Percentiles rank a stretch among this genome's conserved stretches.
Conservation (phyloP, 169 alveolate genomes). For the Plasmodium gallinaceum region DNA sequence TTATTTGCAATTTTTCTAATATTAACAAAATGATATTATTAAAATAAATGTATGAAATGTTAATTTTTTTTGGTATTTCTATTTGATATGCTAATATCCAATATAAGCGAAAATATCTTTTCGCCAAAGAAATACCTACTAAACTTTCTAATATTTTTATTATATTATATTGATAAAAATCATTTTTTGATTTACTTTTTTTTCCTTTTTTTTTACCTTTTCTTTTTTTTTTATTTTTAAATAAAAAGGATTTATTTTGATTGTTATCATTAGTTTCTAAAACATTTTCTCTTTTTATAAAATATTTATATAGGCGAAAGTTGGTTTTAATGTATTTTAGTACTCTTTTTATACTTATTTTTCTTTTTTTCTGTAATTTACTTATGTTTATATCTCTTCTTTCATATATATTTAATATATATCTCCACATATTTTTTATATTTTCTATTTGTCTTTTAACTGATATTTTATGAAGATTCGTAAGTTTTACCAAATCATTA, state of each 20-base stretch:
- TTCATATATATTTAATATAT: constrained; percentile 58
- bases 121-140: constrained; percentile 57
- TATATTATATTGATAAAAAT: constrained; percentile 46
- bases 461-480: constrained; percentile 58
- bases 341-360: constrained; percentile 23
- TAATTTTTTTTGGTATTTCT: constrained; percentile 65
- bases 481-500: constrained; percentile 48
- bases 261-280: constrained; percentile 29
- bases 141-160: constrained; percentile 60
- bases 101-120: constrained; percentile 69
- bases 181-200: constrained; percentile 40
- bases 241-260: constrained; percentile 41
- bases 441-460: constrained; percentile 73
- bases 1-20: constrained; percentile 68
- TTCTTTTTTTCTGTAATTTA: constrained; percentile 44
- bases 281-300: constrained; percentile 57
- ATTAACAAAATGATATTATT: constrained; percentile 62
- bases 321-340: constrained; percentile 48
- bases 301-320: constrained; percentile 47
- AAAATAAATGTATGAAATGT: constrained; percentile 56
- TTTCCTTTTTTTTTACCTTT: constrained; percentile 34
- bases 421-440: constrained; percentile 71
- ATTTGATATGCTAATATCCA: constrained; percentile 71
- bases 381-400: constrained; percentile 38
- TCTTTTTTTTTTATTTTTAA: constrained; percentile 48